phyloP scores from a whole-genome alignment of 225 moss, liverwort and hornwort genomes.

The Straminergon stramineum region DNA sequence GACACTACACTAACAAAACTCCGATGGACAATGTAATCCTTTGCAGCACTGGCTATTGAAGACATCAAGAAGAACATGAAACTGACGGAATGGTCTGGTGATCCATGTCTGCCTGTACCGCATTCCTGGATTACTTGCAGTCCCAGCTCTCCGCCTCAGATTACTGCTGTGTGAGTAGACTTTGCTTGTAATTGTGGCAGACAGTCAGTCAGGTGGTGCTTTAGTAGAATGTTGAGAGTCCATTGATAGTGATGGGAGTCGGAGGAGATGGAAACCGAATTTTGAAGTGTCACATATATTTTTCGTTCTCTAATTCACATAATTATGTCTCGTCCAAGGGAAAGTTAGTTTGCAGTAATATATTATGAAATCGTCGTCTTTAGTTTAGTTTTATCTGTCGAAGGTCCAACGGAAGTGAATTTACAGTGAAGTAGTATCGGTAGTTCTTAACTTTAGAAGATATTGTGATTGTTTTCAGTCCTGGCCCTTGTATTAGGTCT shows the following conservation, averaged over 20 bases:
- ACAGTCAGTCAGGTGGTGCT: not conserved
- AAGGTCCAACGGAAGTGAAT: not conserved
- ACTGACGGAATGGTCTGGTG: conserved; percentile 14
- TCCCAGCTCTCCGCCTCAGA: not conserved
- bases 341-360: not conserved
- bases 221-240: not conserved
- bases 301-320: not conserved
- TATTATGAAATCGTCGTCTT: not conserved
- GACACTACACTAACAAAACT: not conserved
- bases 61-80: conserved; percentile 1
- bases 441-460: not conserved
- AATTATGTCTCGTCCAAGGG: not conserved
- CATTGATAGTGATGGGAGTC: not conserved
- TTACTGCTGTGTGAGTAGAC: not conserved
- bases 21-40: too few species aligned
- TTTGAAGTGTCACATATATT: not conserved
- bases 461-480: not conserved
- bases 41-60: conserved; percentile 9
- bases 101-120: conserved; percentile 4
- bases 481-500: not conserved
- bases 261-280: not conserved
- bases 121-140: conserved; percentile 15
- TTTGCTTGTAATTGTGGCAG: not conserved
- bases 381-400: not conserved
- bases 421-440: not conserved